Conservation (phyloP, 495 filamentous ascomycete species). For the Chaetomium tenue region DNA sequence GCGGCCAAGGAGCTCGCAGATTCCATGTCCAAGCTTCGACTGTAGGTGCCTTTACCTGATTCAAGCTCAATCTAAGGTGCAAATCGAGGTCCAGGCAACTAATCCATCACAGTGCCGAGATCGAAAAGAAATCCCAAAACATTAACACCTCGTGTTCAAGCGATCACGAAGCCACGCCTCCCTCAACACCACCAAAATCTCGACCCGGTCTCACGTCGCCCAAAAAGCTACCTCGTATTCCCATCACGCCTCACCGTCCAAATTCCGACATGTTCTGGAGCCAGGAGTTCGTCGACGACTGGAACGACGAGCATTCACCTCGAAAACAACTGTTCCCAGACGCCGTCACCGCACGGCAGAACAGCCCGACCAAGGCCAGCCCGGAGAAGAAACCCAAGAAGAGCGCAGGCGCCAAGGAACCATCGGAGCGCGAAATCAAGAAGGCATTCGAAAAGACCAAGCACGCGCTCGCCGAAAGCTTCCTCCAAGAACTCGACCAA, state of each 20-base stretch:
- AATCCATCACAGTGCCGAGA: conserved; percentile 15
- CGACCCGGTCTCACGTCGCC: conserved; percentile 35
- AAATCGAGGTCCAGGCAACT: too few relatives aligned
- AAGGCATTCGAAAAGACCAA: conserved; percentile 66
- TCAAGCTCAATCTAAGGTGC: neutral
- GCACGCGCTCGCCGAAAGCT: conserved; percentile 61
- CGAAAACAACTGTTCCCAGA: conserved; percentile 50
- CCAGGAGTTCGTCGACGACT: conserved; percentile 69
- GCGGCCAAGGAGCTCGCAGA: conserved; percentile 26
- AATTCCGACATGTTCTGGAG: conserved; percentile 80
- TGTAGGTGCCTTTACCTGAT: conserved; percentile 20
- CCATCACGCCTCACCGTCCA: conserved; percentile 54
- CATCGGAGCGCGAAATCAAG: conserved; percentile 56
- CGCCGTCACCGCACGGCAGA: conserved; percentile 27
- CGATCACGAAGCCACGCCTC: conserved; percentile 22
- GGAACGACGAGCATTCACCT: conserved; percentile 78
- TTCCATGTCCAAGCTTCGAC: conserved; percentile 27
- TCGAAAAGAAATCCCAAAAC: neutral
- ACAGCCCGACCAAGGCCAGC: conserved; percentile 48
- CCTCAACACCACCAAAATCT: conserved; percentile 34
- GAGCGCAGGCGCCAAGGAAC: conserved; percentile 36
- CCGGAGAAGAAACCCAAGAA: conserved; percentile 49
- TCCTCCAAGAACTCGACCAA: conserved; percentile 72
- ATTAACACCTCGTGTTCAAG: neutral
- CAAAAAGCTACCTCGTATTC: conserved; percentile 41